Evolutionary conservation across 352 stramenopile species (phyloP), one percentile per base, ranked within the genome.

Genomic region (Thalassiosira oceanica): DNA sequence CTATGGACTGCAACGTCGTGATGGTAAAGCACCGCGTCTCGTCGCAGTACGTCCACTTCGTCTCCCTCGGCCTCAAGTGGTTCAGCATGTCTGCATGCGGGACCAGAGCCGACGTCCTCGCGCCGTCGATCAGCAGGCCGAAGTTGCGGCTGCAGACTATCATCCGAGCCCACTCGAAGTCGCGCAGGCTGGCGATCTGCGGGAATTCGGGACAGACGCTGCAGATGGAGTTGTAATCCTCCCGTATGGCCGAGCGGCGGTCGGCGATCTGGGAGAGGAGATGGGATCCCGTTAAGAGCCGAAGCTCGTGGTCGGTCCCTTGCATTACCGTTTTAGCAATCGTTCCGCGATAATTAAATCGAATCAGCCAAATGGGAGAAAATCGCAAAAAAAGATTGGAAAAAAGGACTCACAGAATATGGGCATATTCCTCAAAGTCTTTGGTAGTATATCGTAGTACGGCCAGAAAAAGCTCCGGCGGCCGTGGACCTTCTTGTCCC

Each of bases 21-120:
- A 95, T 96, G 2, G 90, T 95, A 77, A 97, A 97, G 11, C 74
- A 83, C 61, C 93, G 80, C 6, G 50, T 76, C 15, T 89, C 79
- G 48, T 96, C 90, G 62, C 93, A 90, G 83, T 94, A 96, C 1
- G 89, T 95, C 93, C 93, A 98, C 68, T 95, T 98, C 7, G 97
- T 99, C 77, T 99, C 95, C 29, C 96, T 88, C 2, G 97, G 97
- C 0, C 97, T 91, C 80, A 97, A 98, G 87, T 99, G 97, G 85
- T 99, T 99, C 5, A 99, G 90, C 97, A 99, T 99, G 81, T 99
- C 97, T 20, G 95, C 96, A 75, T 98, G 98, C 0, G 97, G 97
- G 37, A 99, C 97, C 46, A 99, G 87, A 13, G 96, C 97, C 11
- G 93, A 95, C 10, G 95, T 99, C 74, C 97, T 96, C 64, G 98